These are phyloP conservation scores for Fusarium circinatum DNA, from an alignment of 2,329 filamentous ascomycete species.

Conservation along the genomic window DNA sequence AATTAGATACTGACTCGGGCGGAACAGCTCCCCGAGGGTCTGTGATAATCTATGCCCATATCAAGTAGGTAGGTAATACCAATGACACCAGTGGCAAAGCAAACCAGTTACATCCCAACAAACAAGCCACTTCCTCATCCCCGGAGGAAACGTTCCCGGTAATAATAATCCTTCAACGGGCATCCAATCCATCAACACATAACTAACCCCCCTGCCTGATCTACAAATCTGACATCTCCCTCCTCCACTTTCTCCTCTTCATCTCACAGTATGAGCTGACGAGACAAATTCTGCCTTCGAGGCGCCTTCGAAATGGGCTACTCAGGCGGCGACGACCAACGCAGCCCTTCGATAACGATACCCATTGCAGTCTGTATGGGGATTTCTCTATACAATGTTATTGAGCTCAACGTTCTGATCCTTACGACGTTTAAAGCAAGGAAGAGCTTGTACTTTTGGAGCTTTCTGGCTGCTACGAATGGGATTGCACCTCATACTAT, in stretches of 20 bases:
- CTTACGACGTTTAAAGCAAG: constrained; percentile 47
- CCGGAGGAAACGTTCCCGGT: not conserved
- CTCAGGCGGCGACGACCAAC: constrained; percentile 12
- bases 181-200: not conserved
- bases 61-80: not conserved
- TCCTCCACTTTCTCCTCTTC: not conserved
- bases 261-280: constrained; percentile 5
- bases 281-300: not conserved
- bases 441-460: constrained; percentile 52
- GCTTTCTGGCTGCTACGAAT: constrained; percentile 46
- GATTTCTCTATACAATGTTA: constrained; percentile 47
- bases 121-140: constrained; percentile 6
- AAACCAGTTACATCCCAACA: not conserved
- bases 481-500: constrained; percentile 50
- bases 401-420: constrained; percentile 49
- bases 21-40: not conserved
- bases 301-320: constrained; percentile 13
- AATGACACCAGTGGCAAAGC: constrained; percentile 1
- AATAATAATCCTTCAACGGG: not conserved
- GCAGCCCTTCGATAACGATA: not conserved
- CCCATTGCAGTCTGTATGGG: constrained; percentile 26
- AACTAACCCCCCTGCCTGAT: not conserved
- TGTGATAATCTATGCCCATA: not conserved
- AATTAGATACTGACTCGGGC: no score
- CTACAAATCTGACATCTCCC: not conserved